Base-by-base conservation (phyloP, 768 basidiomycete genomes). In the Albatrellus ellisii region DNA sequence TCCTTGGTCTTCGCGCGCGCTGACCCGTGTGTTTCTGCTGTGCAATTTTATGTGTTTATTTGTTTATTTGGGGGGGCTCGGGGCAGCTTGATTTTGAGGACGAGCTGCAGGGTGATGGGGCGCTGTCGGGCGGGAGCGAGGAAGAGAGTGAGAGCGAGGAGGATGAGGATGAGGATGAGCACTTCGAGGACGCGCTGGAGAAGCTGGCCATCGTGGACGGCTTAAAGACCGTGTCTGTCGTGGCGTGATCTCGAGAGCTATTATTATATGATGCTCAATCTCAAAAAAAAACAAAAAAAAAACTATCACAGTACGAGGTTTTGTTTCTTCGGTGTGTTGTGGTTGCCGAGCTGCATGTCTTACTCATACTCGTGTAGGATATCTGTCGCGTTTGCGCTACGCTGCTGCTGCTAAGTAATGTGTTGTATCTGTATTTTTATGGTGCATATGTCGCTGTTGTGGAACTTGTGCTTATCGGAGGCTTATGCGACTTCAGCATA, bases 51-150 rank as follows among this genome's bases (percentile, higher is more conserved):
- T 15, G 5, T 18, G 21, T 18, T 17, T n/a, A n/a, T n/a, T n/a
- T n/a, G n/a, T n/a, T n/a, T n/a, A n/a, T n/a, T n/a, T n/a, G n/a
- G n/a, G n/a, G n/a, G n/a, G n/a, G n/a, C n/a, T n/a, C n/a, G n/a
- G n/a, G n/a, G 2, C 45, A 90, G 85, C 74, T 90, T 44, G 89
- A 90, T 54, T 88, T 73, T 54, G 84, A 89, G 53, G 85, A 89
- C 50, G 78, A 85, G 42, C 65, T 68, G n/a, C 66, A 43, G 40
- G 21, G 41, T 45, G 42, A 17, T 7, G 29, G 29, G 17, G 29
- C 12, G 29, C 12, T 12, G 12, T 12, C 12, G 29, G 29, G 17
- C 6, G 35, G 45, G 26, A 44, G 32, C 9, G 54, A 46, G 6
- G 46, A 44, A 9, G 52, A 50, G 4, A 46, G 43, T 10, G 54